Evolutionary conservation across 768 basidiomycete species (phyloP).

Genomic region (Lanmaoa rubissima): DNA sequence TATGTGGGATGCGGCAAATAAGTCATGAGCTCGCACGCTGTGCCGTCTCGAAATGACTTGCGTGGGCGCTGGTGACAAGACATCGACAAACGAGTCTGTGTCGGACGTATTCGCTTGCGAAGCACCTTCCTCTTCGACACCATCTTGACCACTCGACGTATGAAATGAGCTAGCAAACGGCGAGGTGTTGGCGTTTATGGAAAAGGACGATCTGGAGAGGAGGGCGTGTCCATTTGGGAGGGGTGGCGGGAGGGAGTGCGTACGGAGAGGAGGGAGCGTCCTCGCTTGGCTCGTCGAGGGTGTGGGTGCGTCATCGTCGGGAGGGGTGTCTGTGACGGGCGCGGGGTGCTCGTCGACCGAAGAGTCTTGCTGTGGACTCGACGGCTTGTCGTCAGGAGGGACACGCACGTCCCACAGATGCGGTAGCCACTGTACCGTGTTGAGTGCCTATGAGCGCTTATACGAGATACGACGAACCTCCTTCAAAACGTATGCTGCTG

Average conservation of each 20-base stretch:
- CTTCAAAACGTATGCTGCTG: slow-evolving; percentile 19
- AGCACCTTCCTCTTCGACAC: background rate
- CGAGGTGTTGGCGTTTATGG: background rate
- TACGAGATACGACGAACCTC: slow-evolving; percentile 6
- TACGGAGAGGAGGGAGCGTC: slow-evolving; percentile 6
- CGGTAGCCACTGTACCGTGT: slow-evolving; percentile 9
- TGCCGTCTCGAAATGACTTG: slow-evolving; percentile 10
- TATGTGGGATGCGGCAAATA: slow-evolving; percentile 26
- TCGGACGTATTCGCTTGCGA: background rate
- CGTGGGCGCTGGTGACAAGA: slow-evolving; percentile 21
- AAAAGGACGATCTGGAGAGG: background rate
- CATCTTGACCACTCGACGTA: background rate
- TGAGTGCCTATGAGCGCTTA: background rate
- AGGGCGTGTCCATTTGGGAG: background rate
- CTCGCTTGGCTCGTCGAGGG: background rate
- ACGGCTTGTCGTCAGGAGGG: background rate
- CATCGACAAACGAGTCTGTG: slow-evolving; percentile 14
- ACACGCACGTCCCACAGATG: background rate
- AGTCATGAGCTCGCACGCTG: slow-evolving; percentile 24
- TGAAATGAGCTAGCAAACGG: background rate
- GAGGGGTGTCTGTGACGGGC: background rate
- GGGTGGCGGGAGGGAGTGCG: slow-evolving; percentile 9
- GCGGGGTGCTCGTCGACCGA: background rate
- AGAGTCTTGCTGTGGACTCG: background rate
- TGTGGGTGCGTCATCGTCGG: background rate